Percentiles rank a stretch among this genome's conserved stretches.
These are phyloP conservation scores for Penicillium longicatenatum DNA, from an alignment of 495 filamentous ascomycete genomes.

Conservation along the genomic window DNA sequence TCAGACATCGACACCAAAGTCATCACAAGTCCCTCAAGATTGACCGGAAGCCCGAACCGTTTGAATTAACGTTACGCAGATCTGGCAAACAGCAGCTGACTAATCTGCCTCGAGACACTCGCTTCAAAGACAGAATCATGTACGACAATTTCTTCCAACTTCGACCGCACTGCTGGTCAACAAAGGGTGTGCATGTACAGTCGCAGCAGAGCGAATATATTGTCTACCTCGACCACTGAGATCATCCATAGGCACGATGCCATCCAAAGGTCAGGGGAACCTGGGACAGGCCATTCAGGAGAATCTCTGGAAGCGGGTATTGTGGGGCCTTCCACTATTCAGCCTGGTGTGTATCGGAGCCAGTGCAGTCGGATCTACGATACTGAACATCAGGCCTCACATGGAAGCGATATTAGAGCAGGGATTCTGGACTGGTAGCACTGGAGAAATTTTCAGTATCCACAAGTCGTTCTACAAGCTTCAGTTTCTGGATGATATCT, in stretches of 20 bases:
- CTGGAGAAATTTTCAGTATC: neutral
- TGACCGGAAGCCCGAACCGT: neutral
- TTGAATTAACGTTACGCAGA: neutral
- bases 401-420: neutral
- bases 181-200: neutral
- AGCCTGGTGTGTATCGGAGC: neutral
- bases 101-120: neutral
- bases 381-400: neutral
- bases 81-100: neutral
- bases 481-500: slow-evolving; percentile 11
- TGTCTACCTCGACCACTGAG: neutral
- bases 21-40: neutral
- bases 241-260: neutral
- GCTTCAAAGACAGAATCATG: neutral
- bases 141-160: neutral
- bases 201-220: neutral
- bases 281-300: neutral
- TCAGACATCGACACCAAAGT: neutral
- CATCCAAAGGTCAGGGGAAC: neutral
- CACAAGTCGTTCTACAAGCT: neutral
- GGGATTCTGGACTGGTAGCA: neutral
- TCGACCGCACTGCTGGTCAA: neutral
- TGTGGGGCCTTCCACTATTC: neutral
- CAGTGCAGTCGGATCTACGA: neutral
- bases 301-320: neutral